phyloP scores from a whole-genome alignment of 192 early-diverging fungal species.

The Entomortierella beljakovae region DNA sequence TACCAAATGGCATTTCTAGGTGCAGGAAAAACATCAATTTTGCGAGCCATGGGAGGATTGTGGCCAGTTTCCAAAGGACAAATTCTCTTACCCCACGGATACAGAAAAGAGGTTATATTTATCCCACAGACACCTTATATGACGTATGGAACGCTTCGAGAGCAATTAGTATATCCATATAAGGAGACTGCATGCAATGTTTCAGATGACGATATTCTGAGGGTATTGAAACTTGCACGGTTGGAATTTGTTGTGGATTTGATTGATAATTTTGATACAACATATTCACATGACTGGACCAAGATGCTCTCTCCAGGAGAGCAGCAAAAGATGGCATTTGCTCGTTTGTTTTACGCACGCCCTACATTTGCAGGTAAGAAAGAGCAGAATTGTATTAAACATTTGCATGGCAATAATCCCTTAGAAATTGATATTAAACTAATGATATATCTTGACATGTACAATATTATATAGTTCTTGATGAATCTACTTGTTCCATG shows the following conservation, averaged over 20 bases:
- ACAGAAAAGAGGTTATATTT: constrained; percentile 33
- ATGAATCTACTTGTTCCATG: constrained; percentile 78
- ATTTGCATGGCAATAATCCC: no score
- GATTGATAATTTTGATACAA: constrained; percentile 56
- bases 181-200: constrained; percentile 37
- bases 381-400: no score
- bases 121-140: constrained; percentile 35
- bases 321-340: constrained; percentile 77
- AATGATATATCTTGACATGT: no score
- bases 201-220: constrained; percentile 57
- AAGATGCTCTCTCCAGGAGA: constrained; percentile 82
- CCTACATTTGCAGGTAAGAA: constrained; percentile 79
- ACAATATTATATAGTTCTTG: constrained; percentile 60
- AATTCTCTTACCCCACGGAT: constrained; percentile 66
- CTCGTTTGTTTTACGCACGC: constrained; percentile 72
- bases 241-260: constrained; percentile 54
- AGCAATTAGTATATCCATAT: constrained; percentile 23
- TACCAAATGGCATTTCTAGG: constrained; percentile 26
- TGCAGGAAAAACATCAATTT: constrained; percentile 84
- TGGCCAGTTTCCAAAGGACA: constrained; percentile 74
- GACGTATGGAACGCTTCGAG: constrained; percentile 26
- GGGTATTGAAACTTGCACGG: constrained; percentile 47
- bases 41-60: constrained; percentile 81
- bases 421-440: no score
- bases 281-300: constrained; percentile 67